Evolutionary conservation across 352 stramenopile genomes (phyloP), one percentile per base, ranked within the genome.

Genomic region (Phytophthora syringae): DNA sequence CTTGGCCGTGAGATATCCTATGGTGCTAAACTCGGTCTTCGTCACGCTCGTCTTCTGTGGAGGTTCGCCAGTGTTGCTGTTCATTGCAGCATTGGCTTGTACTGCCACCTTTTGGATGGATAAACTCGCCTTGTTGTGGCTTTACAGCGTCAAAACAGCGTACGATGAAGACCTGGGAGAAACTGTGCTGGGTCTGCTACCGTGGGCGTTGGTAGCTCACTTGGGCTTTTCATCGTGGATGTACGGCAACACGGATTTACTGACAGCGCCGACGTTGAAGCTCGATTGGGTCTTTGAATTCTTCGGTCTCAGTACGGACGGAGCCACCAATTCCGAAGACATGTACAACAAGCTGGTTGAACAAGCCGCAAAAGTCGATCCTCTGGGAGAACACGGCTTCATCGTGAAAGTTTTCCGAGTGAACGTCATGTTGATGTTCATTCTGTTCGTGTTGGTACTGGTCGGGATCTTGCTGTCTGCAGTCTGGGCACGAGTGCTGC

Each of bases 11-110:
- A 77, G 86, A 25, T 96, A 96, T 64, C 87, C 88, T 4, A 77
- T 93, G 70, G 68, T 96, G 28, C 78, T 95, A 34, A 96, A 94
- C 54, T 93, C 82, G 27, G 65, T 95, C 16, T 93, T 93, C 49
- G 86, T 96, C 42, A 94, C 88, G 4, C 81, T 95, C 54, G 60
- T 90, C 15, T 96, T 95, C 56, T 89, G 80, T 30, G 88, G 87
- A 18, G 86, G 87, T 11, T 92, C 87, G 13, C 88, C 88, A 0
- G 63, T 95, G 2, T 45, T 96, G 54, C 74, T 96, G 13, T 92
- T 92, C 43, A 90, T 94, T 37, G 88, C 82, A 3, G 65, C 84
- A 3, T 24, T 92, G 21, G 82, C 87, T 0, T 81, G 80, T 15
- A 75, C 67, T 16, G 72, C 73, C 10, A 94, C 83, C 7, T 95